Conservation (phyloP, 2,329 filamentous ascomycete species). For the Dactylellina sp. region DNA sequence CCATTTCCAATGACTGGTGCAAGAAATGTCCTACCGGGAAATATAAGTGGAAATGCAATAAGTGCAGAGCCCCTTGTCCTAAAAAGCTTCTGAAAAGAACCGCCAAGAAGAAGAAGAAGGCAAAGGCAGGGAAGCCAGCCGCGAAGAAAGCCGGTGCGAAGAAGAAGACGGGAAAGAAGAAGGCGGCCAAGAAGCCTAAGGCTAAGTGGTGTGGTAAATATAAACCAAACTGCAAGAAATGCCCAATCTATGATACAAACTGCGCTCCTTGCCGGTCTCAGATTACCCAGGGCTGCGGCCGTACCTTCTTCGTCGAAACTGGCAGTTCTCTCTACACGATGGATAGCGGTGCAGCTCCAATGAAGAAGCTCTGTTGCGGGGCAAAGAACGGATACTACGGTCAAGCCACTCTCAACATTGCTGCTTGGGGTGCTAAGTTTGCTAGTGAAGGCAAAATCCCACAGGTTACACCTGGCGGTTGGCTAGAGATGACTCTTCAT, state of each 20-base stretch:
- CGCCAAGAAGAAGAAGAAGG: slow-evolving; percentile 23
- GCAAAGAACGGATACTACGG: slow-evolving; percentile 10
- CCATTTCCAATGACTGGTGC: slow-evolving; percentile 14
- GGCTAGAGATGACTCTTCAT: slow-evolving; percentile 68
- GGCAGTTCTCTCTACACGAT: neutral
- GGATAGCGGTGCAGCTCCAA: slow-evolving; percentile 68
- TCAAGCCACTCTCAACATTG: slow-evolving; percentile 15
- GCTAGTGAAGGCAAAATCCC: slow-evolving; percentile 63
- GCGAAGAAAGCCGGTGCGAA: slow-evolving; percentile 1
- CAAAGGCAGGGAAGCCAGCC: neutral
- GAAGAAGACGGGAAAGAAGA: slow-evolving; percentile 7
- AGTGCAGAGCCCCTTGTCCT: slow-evolving; percentile 2
- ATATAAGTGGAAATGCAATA: slow-evolving; percentile 4
- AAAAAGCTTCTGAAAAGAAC: slow-evolving; percentile 17
- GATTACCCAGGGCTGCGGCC: slow-evolving; percentile 17
- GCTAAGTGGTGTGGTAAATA: slow-evolving; percentile 7
- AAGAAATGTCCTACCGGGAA: slow-evolving; percentile 8
- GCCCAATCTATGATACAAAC: slow-evolving; percentile 21
- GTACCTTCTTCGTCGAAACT: slow-evolving; percentile 18
- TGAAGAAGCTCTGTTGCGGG: slow-evolving; percentile 65
- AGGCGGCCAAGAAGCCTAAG: neutral
- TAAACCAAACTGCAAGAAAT: slow-evolving; percentile 20
- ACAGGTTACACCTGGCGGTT: slow-evolving; percentile 66
- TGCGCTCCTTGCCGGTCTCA: slow-evolving; percentile 15
- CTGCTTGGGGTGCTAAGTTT: slow-evolving; percentile 4